Evolutionary conservation across 176 grass and related monocot genomes (phyloP).

Genomic region (Musa schizocarpa): DNA sequence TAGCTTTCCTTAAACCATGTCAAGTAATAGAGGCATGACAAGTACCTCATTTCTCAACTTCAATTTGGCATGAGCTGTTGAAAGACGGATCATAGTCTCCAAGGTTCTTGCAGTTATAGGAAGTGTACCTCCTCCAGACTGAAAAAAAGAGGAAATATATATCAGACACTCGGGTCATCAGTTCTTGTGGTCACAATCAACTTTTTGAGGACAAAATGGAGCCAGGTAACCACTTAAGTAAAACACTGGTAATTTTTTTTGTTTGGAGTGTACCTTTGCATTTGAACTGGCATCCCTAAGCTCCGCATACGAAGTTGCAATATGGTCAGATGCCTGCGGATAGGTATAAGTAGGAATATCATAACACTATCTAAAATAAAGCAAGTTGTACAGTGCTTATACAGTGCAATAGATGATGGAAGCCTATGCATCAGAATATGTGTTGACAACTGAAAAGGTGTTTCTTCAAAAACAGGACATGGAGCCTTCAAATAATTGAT

Average conservation of each 20-base stretch:
- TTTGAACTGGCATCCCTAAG: constrained; percentile 72
- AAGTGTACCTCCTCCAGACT: constrained; percentile 89
- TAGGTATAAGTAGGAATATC: not conserved
- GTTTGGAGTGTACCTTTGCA: constrained; percentile 45
- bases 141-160: constrained; percentile 19
- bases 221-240: not conserved
- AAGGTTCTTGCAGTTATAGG: constrained; percentile 97
- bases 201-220: not conserved
- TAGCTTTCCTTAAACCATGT: not conserved
- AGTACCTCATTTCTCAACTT: constrained; percentile 91
- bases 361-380: constrained; percentile 6
- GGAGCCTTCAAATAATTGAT: no score
- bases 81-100: constrained; percentile 95
- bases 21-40: not conserved
- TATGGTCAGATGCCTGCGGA: constrained; percentile 81
- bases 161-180: constrained; percentile 11
- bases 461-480: no score
- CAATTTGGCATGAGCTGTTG: constrained; percentile 95
- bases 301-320: constrained; percentile 95
- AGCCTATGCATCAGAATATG: no score
- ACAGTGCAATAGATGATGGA: no score
- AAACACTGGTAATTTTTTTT: not conserved
- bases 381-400: not conserved
- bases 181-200: no score
- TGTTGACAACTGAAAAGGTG: no score